Evolutionary conservation across 768 basidiomycete genomes (phyloP), one percentile per base, ranked within the genome.

Genomic region (Trametes coccinea): DNA sequence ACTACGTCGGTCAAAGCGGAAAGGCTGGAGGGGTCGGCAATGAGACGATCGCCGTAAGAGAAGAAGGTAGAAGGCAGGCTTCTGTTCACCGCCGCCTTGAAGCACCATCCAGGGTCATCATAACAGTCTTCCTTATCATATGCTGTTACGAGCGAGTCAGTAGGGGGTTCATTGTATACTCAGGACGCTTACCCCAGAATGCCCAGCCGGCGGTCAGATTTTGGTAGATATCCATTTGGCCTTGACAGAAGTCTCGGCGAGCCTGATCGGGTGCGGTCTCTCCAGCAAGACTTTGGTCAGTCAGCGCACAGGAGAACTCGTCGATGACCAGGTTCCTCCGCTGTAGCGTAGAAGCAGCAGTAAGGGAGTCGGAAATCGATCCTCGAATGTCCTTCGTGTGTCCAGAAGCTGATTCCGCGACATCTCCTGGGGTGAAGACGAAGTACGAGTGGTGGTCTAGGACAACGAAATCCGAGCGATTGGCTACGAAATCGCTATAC

Each of bases 381-480:
- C 67, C 64, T 30, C 66, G 63, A 41, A 85, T 61, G 33, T 79
- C 76, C 27, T 71, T 63, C 3, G 78, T 78, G 59, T 84, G 82
- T 27, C 77, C 73, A 57, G 70, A 72, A 8, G 74, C 88, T 47
- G 70, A 80, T 72, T 75, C 76, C 14, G 66, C 67, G 17, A 75
- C 72, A 65, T 91, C 89, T 2, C 75, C 67, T 2, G 80, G 72
- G 0, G 86, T 84, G 64, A 85, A 90, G 63, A 89, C 83, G 65
- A 87, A 83, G 77, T 90, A 85, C 44, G 86, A 84, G 66, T 92
- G 90, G 69, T 90, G 85, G 61, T 93, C 90, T 61, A 87, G 78
- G 5, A 91, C 82, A 27, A 88, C 79, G 61, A 89, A 92, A 64
- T 88, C 86, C 0, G 71, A 66, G 56, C 84, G 74, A 39, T 75